Evolutionary conservation across 805 yeast species (phyloP), one percentile per base, ranked within the genome.

Genomic region (Dipodascopsis uninucleata): DNA sequence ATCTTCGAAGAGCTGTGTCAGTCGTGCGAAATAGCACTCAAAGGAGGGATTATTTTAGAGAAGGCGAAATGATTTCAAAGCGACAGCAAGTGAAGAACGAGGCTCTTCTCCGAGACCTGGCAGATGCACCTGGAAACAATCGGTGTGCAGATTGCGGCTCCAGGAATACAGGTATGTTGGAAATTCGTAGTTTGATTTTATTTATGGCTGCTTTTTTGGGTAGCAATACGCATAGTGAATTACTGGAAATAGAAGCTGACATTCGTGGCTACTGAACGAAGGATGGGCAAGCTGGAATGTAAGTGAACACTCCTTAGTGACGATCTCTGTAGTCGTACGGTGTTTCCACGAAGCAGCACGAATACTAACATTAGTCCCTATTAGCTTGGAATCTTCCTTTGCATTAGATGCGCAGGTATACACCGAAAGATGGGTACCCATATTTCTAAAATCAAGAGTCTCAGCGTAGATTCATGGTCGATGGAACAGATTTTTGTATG

Each of bases 331-430:
- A 12, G 7, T 31, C 9, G 18, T 31, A 21, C 12, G 7, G 12
- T 18, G 26, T 17, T 10, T 24, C 6, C 21, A n/a, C n/a, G n/a
- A n/a, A n/a, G n/a, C n/a, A n/a, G n/a, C n/a, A n/a, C n/a, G n/a
- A n/a, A n/a, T n/a, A n/a, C n/a, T n/a, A n/a, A n/a, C n/a, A n/a
- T n/a, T n/a, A n/a, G n/a, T 9, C 41, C 31, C 3, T 7, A 23
- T n/a, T 56, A 39, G 65, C 56, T 85, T 33, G 95, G 94, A 22
- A 66, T 85, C 3, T 79, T 86, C 47, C 68, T 86, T 14, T 86
- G 95, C 68, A 93, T 93, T 12, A 69, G 93, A 53, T 86, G 95
- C 71, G 90, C 94, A 6, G 78, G 85, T 3, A 72, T 80, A 26
- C 95, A 86, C 63, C 70, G 86, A 49, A 75, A 75, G 38, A 68